Evolutionary conservation across 371 early-diverging fungal species (phyloP).

Genomic region (Mucor piriformis): DNA sequence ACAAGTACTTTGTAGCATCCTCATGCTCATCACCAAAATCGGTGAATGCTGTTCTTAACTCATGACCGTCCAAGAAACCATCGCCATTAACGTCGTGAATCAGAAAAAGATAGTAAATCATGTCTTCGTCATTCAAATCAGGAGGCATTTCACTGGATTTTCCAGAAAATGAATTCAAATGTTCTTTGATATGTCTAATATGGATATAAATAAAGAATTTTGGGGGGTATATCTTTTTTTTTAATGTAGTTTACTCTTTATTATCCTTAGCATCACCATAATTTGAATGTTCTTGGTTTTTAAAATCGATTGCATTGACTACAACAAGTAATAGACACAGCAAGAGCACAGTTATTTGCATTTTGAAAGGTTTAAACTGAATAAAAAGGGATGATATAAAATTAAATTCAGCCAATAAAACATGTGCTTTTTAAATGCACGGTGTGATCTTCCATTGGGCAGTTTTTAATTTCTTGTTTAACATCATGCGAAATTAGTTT

Average conservation of each 20-base stretch:
- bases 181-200: constrained; percentile 31
- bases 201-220: neutral
- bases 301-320: constrained; percentile 19
- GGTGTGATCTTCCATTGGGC: no score
- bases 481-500: no score
- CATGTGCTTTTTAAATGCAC: no score
- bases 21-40: constrained; percentile 40
- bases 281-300: constrained; percentile 29
- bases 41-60: constrained; percentile 63
- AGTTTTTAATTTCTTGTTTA: neutral
- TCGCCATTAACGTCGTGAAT: constrained; percentile 69
- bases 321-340: neutral
- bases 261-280: constrained; percentile 30
- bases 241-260: constrained; percentile 22
- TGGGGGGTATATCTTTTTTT: neutral
- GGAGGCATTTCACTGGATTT: constrained; percentile 13
- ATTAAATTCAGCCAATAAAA: no score
- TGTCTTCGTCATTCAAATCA: constrained; percentile 48
- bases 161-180: constrained; percentile 23
- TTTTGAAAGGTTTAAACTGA: no score
- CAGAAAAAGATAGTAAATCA: constrained; percentile 56
- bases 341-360: constrained; percentile 1
- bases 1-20: constrained; percentile 22
- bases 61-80: constrained; percentile 71
- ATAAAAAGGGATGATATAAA: neutral